Base-by-base conservation (phyloP, 345 rosid genomes). In the Syzygium aqueum region DNA sequence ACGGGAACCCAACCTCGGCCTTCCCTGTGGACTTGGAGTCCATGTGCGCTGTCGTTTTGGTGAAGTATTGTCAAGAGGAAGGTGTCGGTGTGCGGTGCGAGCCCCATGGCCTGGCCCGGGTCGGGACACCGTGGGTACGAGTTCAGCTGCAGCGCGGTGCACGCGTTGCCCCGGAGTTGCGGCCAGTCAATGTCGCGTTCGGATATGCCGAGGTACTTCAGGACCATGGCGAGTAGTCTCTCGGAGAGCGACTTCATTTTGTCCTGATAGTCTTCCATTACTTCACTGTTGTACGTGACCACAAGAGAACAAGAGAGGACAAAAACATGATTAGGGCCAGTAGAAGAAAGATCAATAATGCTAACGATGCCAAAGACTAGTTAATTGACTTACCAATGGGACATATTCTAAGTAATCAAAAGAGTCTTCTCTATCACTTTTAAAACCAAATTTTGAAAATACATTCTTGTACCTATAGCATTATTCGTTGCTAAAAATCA, bases 31-130 rank as follows among this genome's bases (percentile, higher is more conserved):
- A 95, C 89, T 84, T 96, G 96, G 84, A 96, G 93, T 33, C 99
- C 97, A 14, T 88, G 90, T 10, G 61, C 51, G 22, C 86, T 85
- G 84, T 87, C 53, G 88, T 85, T 92, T 84, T 96, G 98, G 89
- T 95, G 93, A 16, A 97, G 90, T 85, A 97, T 90, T 33, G 99
- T 97, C 53, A 97, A 15, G 61, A 96, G 89, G 8, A 94, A 94
- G 3, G 97, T 92, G 91, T 97, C 99, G 14, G 97, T 97, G 90
- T 97, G 99, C 3, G 98, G 94, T n/a, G 98, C 98, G 86, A 97
- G 90, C 65, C 99, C 99, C 96, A 94, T 90, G 57, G 93, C 96
- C 51, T 89, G 90, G 63, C 89, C 88, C 0, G 98, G 99, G 57
- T 96, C 89, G 3, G 98, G 99, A 88, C 98, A 97, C 27, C 89